Conservation (phyloP, 225 moss, liverwort and hornwort species). For the Pseudisothecium myosuroides region DNA sequence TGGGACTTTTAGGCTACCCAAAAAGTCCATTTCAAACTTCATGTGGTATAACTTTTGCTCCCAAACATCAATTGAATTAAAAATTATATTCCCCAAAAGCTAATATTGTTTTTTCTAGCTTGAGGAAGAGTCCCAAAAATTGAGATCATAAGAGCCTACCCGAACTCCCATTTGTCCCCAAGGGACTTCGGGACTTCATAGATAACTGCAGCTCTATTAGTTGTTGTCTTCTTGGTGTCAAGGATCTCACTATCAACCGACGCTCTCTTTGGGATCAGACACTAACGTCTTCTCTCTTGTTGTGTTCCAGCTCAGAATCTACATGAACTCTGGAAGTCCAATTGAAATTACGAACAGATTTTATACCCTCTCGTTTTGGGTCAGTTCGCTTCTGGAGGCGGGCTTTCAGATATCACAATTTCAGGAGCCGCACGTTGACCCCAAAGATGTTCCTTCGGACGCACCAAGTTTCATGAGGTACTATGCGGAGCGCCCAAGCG, state of each 20-base stretch:
- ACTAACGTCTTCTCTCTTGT: not conserved
- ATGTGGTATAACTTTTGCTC: not conserved
- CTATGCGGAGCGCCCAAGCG: not conserved
- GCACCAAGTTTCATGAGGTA: not conserved
- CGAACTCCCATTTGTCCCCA: not conserved
- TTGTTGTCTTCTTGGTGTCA: not conserved
- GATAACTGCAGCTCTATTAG: not conserved
- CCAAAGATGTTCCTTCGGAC: not conserved
- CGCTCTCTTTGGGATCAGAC: not conserved
- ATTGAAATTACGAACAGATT: conserved; percentile 17
- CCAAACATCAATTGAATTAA: not conserved
- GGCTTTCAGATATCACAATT: conserved; percentile 19
- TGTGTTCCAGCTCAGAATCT: not conserved
- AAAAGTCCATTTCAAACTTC: not conserved
- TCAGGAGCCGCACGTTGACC: not conserved
- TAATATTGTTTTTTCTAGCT: not conserved
- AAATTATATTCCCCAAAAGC: not conserved
- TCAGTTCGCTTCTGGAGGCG: not conserved
- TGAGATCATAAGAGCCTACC: not conserved
- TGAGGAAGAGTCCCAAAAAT: not conserved
- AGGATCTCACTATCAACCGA: not conserved
- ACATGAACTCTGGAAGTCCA: not conserved
- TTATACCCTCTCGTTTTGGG: conserved; percentile 24
- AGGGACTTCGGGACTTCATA: no score
- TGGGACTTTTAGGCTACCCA: not conserved